These are phyloP conservation scores for Mrakiaceae sp. DNA, from an alignment of 1,284 basidiomycete genomes.

Conservation along the genomic window DNA sequence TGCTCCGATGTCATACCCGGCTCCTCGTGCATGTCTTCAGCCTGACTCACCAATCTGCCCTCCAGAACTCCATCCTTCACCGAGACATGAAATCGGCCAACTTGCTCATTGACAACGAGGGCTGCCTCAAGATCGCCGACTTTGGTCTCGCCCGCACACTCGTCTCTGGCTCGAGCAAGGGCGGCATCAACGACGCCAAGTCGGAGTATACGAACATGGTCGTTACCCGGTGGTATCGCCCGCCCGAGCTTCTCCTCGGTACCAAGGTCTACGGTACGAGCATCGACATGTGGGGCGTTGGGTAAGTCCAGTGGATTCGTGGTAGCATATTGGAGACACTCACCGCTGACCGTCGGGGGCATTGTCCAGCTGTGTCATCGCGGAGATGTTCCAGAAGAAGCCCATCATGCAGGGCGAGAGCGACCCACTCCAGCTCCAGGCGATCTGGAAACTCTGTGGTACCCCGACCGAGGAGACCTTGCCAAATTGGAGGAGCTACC, in stretches of 20 bases:
- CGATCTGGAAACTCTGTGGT: conserved; percentile 82
- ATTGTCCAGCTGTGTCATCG: conserved; percentile 64
- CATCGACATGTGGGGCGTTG: conserved; percentile 98
- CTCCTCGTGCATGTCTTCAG: too few species aligned
- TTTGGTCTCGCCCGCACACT: conserved; percentile 85
- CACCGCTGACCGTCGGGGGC: conserved; percentile 7
- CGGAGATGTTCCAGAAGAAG: conserved; percentile 82
- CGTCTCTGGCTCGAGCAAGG: conserved; percentile 17
- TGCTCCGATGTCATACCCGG: background rate
- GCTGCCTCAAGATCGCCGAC: conserved; percentile 80
- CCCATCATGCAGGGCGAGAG: conserved; percentile 81
- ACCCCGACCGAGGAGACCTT: conserved; percentile 60
- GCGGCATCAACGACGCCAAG: conserved; percentile 8
- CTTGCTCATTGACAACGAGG: conserved; percentile 78
- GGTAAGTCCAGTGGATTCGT: conserved; percentile 43
- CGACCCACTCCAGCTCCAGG: conserved; percentile 81
- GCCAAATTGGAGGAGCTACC: conserved; percentile 67
- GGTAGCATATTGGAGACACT: background rate
- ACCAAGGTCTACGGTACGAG: conserved; percentile 81
- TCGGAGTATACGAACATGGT: conserved; percentile 87
- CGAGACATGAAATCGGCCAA: conserved; percentile 99
- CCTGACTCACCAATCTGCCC: background rate
- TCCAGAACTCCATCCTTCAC: conserved; percentile 84
- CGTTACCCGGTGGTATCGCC: conserved; percentile 97
- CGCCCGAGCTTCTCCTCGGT: conserved; percentile 86